Evolutionary conservation across 1,139 yeast species (phyloP).

Genomic region (Ogataea hybrid): DNA sequence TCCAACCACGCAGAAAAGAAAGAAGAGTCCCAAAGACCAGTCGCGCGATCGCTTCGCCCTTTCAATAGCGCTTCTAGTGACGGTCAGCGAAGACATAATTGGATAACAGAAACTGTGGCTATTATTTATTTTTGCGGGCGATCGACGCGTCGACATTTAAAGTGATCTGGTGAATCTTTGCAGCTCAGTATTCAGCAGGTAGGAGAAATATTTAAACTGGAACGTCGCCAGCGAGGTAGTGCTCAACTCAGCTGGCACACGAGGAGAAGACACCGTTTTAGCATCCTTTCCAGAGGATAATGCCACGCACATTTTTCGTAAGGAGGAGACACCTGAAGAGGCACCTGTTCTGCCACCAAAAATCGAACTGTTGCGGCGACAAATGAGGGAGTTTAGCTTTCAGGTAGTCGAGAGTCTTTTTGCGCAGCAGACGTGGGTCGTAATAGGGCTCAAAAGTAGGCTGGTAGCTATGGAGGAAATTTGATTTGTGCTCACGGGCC

Average conservation of each 20-base stretch:
- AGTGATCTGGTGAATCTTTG: neutral
- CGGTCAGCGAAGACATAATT: slow-evolving; percentile 3
- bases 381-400: slow-evolving; percentile 6
- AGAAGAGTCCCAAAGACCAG: slow-evolving; percentile 77
- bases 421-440: slow-evolving; percentile 7
- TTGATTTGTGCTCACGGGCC: neutral
- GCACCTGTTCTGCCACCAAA: slow-evolving; percentile 11
- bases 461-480: slow-evolving; percentile 3
- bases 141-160: slow-evolving; percentile 6
- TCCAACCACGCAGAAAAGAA: slow-evolving; percentile 70
- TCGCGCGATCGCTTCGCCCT: slow-evolving; percentile 30
- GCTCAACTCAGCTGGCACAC: slow-evolving; percentile 5
- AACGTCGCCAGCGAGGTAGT: slow-evolving; percentile 14
- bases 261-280: slow-evolving; percentile 2
- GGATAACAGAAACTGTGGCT: neutral
- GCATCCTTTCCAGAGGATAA: neutral
- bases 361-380: slow-evolving; percentile 7
- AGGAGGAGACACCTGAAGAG: slow-evolving; percentile 12
- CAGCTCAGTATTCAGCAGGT: slow-evolving; percentile 7
- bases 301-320: slow-evolving; percentile 7
- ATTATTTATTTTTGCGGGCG: neutral
- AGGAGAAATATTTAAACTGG: slow-evolving; percentile 12
- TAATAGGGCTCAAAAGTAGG: slow-evolving; percentile 1
- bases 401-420: slow-evolving; percentile 11
- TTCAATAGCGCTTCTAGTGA: slow-evolving; percentile 9